Base-by-base conservation (phyloP, 371 early-diverging fungal species). In the Apophysomyces elegans region DNA sequence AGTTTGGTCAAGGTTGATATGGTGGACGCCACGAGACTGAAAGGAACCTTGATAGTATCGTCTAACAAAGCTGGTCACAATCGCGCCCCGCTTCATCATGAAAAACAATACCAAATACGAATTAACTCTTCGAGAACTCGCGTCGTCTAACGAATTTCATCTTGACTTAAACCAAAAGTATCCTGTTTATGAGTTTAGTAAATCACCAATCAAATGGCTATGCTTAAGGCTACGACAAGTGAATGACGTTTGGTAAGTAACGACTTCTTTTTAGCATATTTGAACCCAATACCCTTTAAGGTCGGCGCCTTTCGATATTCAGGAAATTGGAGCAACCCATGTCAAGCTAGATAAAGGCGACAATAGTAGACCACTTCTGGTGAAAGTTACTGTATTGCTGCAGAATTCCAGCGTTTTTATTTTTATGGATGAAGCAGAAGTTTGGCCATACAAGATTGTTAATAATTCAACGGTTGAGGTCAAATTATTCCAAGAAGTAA, bases 381-480 rank as follows among this genome's bases (percentile, higher is more conserved):
- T 96, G 9, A 82, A 91, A 18, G 85, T 91, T 7, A 90, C 94
- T 16, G 77, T 95, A 37, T 70, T 87, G 37, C 68, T 98, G 58
- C 88, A 95, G 46, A 90, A 90, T 8, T 94, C 99, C 0, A 93
- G 94, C 1, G 77, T 99, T 14, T 97, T 95, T 75, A 83, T 98
- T 16, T 79, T 90, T 0, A 78, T 97, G 56, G 84, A 87, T 39
- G 90, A 90, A 63, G 89, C 88, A 54, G 64, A 74, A 1, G 88
- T 85, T 59, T 99, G 99, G 99, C 99, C 99, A 5, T 96, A 90
- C 65, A 76, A 87, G 46, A 90, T 99, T 57, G 90, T 92, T 41
- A 98, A 98, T 75, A 61, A 78, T 36, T 93, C 95, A 0, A 85
- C 84, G 11, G 84, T 85, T 8, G 90, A 90, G 46, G 83, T 97